Base-by-base conservation (phyloP, 2,329 filamentous ascomycete genomes). In the Dryadomyces quercus-mongolicae region DNA sequence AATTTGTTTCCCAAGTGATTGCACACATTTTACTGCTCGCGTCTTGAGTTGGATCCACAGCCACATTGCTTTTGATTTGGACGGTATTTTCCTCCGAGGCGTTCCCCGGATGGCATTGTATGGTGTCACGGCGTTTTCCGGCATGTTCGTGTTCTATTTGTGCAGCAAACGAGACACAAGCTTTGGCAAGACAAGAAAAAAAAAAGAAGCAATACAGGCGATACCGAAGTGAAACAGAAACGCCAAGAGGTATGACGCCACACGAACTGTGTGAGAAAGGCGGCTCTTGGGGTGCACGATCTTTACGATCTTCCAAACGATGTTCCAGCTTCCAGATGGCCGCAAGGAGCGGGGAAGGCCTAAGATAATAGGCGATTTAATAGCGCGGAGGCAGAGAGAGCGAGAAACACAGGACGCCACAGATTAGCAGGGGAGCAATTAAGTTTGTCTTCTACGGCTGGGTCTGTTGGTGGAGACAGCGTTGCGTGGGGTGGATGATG, bases 41-140 rank as follows among this genome's bases (percentile, higher is more conserved):
- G 36, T 25, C 20, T 31, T 25, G 36, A 3, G 36, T 40, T 40
- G 47, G 44, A 50, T 49, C 34, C 43, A 31, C 15, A 45, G 47
- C 25, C 53, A 31, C 44, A 45, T 34, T 20, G 36, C n/a, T 40
- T 50, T 38, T 50, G 15, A 40, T 52, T 31, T 54, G 40, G 31
- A 44, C 50, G 51, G 38, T 42, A 44, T 42, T 46, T 53, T 43
- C 21, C 46, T 44, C 31, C 31, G 46, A 57, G 59, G 58, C 49
- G 56, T 60, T 55, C 47, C 52, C 51, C 55, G 57, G 57, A 58
- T 51, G 56, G 62, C 62, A 63, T 63, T 50, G 59, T 61, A 54
- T 53, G 62, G 62, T 62, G 61, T 63, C 58, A 52, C 51, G 62
- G 62, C 61, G 62, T 62, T 54, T 52, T 42, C 46, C 42, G 56